phyloP scores from a whole-genome alignment of 495 filamentous ascomycete species.

The Hypoxylon fragiforme region DNA sequence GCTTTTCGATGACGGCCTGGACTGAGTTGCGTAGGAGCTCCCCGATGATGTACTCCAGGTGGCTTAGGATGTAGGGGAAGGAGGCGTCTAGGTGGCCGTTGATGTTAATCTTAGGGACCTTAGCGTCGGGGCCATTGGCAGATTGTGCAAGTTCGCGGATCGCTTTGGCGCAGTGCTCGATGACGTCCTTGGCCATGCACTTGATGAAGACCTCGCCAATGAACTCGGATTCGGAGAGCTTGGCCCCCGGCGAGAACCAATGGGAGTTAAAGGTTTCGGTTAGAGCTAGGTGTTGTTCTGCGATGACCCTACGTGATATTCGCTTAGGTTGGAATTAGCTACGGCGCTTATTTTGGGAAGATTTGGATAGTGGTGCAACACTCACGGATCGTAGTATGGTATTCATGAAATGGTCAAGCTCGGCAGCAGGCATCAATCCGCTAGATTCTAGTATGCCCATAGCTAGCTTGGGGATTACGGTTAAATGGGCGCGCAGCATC shows the following conservation, averaged over 20 bases:
- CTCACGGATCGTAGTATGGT: constrained; percentile 85
- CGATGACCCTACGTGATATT: constrained; percentile 94
- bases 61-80: constrained; percentile 94
- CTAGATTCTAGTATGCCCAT: constrained; percentile 92
- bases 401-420: constrained; percentile 94
- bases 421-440: constrained; percentile 72
- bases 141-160: constrained; percentile 68
- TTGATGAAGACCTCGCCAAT: constrained; percentile 95
- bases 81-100: constrained; percentile 84
- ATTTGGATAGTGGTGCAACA: constrained; percentile 1
- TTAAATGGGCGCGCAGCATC: constrained; percentile 83
- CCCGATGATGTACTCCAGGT: constrained; percentile 95
- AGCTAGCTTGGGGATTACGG: constrained; percentile 89
- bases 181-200: constrained; percentile 88
- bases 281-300: constrained; percentile 95
- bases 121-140: constrained; percentile 67
- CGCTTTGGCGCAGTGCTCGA: constrained; percentile 76
- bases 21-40: constrained; percentile 95
- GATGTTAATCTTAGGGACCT: constrained; percentile 81
- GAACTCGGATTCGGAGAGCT: constrained; percentile 76
- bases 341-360: not conserved
- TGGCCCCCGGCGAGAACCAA: constrained; percentile 86
- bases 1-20: constrained; percentile 82
- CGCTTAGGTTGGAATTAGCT: constrained; percentile 56
- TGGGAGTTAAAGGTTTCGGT: constrained; percentile 93